Base-by-base conservation (phyloP, 1,139 yeast species). In the Suhomyces taliae region DNA sequence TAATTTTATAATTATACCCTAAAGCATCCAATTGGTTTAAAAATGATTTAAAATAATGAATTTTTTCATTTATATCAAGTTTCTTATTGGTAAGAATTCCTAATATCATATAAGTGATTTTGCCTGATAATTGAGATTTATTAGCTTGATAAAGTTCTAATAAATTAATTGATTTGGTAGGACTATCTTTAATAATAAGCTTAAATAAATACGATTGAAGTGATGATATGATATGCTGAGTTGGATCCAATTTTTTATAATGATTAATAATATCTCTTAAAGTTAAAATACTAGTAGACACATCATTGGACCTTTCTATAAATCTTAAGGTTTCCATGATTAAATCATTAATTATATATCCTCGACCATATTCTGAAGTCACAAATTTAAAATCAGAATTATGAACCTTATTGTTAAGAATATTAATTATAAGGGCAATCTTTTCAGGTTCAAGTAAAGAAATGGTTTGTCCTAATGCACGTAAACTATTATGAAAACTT, bases 381-480 rank as follows among this genome's bases (percentile, higher is more conserved):
- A 56, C 47, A 34, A 59, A 54, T 10, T 45, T 43, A 39, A 64
- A 65, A 4, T 44, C n/a, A n/a, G 42, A 45, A n/a, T 53, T 46
- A 34, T 48, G 27, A 5, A 57, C 43, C 26, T 51, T 49, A 1
- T 35, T 34, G 37, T 53, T 43, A 7, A 65, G 32, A 14, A 43
- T 40, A 40, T 62, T 59, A 12, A 69, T 40, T 3, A 55, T 48
- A 2, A 4, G 15, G 1, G 64, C 56, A 1, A 57, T 45, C 26
- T 58, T 52, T 1, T 50, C 46, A 1, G 61, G 47, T 4, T 56
- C 52, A 8, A 66, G 46, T n/a, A 59, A 49, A 1, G 75, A 65
- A 7, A 70, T 38, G n/a, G 66, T 51, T 48, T 70, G 74, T 0
- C 65, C 69, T 24, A 68, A 43, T 5, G 69, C 59, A 36, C 72